These are phyloP conservation scores for Picea sitchensis DNA, from an alignment of 75 land plant genomes.

Conservation along the genomic window DNA sequence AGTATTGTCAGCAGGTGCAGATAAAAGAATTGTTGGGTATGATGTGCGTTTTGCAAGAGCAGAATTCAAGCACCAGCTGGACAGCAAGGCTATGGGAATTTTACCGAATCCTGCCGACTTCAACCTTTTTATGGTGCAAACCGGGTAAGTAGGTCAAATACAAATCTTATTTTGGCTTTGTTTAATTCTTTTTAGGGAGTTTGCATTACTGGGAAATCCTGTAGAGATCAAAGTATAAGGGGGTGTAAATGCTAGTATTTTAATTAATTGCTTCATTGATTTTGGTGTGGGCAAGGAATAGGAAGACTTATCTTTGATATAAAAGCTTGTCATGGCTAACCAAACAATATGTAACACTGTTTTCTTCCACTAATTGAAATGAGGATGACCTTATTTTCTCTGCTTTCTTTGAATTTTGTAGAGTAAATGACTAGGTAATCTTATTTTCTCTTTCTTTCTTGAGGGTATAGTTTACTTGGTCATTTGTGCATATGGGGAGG, in stretches of 20 bases:
- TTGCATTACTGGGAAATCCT: not conserved
- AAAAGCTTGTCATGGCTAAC: not conserved
- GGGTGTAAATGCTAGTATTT: not conserved
- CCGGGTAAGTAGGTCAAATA: conserved; percentile 55
- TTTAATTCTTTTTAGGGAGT: not conserved
- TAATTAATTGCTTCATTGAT: not conserved
- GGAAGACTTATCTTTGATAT: not conserved
- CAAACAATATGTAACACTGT: too few species aligned
- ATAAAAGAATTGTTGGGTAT: conserved; percentile 76
- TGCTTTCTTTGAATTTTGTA: not conserved
- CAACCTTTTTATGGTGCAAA: conserved; percentile 90
- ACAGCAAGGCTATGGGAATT: conserved; percentile 84
- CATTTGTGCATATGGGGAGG: not conserved
- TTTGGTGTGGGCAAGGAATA: not conserved
- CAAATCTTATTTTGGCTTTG: not conserved
- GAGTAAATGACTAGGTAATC: not conserved
- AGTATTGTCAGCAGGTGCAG: conserved; percentile 77
- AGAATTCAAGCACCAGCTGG: conserved; percentile 66
- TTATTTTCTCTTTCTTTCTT: not conserved
- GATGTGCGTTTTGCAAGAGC: conserved; percentile 56
- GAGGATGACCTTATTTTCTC: too few species aligned
- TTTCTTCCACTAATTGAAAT: too few species aligned
- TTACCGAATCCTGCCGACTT: conserved; percentile 83
- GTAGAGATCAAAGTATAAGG: not conserved
- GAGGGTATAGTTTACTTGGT: not conserved